Evolutionary conservation across 495 filamentous ascomycete species (phyloP).

Genomic region (Monascus purpureus): DNA sequence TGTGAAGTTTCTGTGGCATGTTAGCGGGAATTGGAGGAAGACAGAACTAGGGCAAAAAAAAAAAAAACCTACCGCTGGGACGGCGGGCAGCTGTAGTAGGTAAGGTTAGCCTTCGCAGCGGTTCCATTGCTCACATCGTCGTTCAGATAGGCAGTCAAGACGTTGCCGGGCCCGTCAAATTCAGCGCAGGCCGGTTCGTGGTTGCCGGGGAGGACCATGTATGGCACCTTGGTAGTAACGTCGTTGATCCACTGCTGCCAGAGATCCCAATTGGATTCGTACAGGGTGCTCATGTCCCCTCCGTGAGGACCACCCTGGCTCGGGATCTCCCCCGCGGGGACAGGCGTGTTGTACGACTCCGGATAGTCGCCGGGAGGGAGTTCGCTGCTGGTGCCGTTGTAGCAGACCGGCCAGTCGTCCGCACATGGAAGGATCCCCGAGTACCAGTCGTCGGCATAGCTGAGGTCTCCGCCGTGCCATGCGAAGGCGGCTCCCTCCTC

Average conservation of each 20-base stretch:
- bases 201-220: slow-evolving; percentile 34
- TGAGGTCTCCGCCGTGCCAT: slow-evolving; percentile 38
- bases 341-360: slow-evolving; percentile 24
- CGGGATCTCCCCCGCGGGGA: slow-evolving; percentile 31
- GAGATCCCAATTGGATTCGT: slow-evolving; percentile 36
- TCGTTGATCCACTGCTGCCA: slow-evolving; percentile 33
- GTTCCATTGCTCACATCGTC: slow-evolving; percentile 17
- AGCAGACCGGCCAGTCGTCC: slow-evolving; percentile 37
- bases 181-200: slow-evolving; percentile 37
- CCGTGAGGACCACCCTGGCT: slow-evolving; percentile 34
- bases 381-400: slow-evolving; percentile 30
- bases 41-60: background rate
- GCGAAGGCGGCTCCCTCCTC: slow-evolving; percentile 29
- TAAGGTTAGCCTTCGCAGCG: slow-evolving; percentile 16
- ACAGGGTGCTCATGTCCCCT: slow-evolving; percentile 36
- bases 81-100: slow-evolving; percentile 38
- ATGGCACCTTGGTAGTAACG: slow-evolving; percentile 27
- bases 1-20: slow-evolving; percentile 42
- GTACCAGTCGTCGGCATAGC: slow-evolving; percentile 37
- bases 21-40: background rate
- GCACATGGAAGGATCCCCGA: slow-evolving; percentile 36
- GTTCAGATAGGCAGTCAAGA: slow-evolving; percentile 34
- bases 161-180: slow-evolving; percentile 34
- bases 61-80: slow-evolving; percentile 28
- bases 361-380: slow-evolving; percentile 22